phyloP scores from a whole-genome alignment of 805 yeast species.

The Candida rishiriensis region DNA sequence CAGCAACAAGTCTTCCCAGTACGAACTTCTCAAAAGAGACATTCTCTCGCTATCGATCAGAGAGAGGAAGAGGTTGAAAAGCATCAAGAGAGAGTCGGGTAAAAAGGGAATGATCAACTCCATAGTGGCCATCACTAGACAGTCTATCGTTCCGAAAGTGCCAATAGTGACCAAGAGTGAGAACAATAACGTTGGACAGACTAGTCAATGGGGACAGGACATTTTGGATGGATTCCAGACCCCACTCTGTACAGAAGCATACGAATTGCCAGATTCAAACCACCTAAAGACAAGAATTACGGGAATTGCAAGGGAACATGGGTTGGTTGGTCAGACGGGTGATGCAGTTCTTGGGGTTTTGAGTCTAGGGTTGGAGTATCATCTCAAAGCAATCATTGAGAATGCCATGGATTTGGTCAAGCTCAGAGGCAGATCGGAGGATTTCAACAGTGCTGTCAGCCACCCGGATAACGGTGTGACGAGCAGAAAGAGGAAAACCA shows the following conservation, averaged over 20 bases:
- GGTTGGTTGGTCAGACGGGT: conserved; percentile 75
- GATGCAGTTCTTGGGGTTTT: conserved; percentile 75
- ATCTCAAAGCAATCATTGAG: conserved; percentile 70
- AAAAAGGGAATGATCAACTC: conserved; percentile 72
- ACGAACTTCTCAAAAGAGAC: conserved; percentile 78
- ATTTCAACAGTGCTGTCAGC: conserved; percentile 12
- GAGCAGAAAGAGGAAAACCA: conserved; percentile 15
- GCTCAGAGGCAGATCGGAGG: conserved; percentile 48
- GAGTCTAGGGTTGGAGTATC: conserved; percentile 75
- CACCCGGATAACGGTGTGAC: conserved; percentile 1
- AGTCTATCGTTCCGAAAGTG: conserved; percentile 73
- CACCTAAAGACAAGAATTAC: conserved; percentile 62
- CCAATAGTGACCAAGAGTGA: conserved; percentile 57
- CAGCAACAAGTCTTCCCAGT: conserved; percentile 59
- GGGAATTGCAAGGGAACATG: conserved; percentile 86
- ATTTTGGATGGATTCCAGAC: conserved; percentile 80
- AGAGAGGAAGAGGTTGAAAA: conserved; percentile 81
- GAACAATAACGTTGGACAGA: conserved; percentile 30
- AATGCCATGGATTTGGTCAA: conserved; percentile 68
- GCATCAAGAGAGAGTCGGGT: conserved; percentile 78
- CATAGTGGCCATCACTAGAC: conserved; percentile 62
- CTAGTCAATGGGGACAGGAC: conserved; percentile 88
- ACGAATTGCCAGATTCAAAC: conserved; percentile 78
- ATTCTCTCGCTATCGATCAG: conserved; percentile 80
- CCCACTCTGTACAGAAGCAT: conserved; percentile 72